phyloP scores from a whole-genome alignment of 768 basidiomycete genomes.

The Hericium coralloides region DNA sequence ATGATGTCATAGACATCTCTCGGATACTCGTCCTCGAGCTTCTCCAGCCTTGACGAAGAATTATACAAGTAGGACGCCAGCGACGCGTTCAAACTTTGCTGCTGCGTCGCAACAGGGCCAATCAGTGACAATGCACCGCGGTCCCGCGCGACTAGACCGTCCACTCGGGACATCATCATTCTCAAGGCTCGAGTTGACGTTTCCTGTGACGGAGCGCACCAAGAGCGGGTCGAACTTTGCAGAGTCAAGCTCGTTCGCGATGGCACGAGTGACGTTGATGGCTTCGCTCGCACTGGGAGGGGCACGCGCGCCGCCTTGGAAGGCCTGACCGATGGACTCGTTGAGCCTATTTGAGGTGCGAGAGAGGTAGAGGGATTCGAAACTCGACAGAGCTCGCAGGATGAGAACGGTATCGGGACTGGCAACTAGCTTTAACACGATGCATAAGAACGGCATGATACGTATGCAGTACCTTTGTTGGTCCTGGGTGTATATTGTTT shows the following conservation, averaged over 20 bases:
- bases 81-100: slow-evolving; percentile 71
- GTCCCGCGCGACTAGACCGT: slow-evolving; percentile 66
- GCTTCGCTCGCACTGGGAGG: slow-evolving; percentile 76
- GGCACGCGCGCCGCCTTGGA: slow-evolving; percentile 58
- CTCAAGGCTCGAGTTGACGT: slow-evolving; percentile 61
- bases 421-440: neutral
- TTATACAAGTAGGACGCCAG: slow-evolving; percentile 76
- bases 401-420: slow-evolving; percentile 91
- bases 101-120: slow-evolving; percentile 70
- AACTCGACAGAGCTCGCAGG: slow-evolving; percentile 71
- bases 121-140: slow-evolving; percentile 67
- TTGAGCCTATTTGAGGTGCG: slow-evolving; percentile 78
- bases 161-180: slow-evolving; percentile 51
- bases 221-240: slow-evolving; percentile 90
- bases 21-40: slow-evolving; percentile 58
- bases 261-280: slow-evolving; percentile 59
- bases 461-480: slow-evolving; percentile 63
- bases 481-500: slow-evolving; percentile 78
- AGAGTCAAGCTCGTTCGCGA: slow-evolving; percentile 89
- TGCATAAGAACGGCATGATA: neutral
- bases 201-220: slow-evolving; percentile 70
- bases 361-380: slow-evolving; percentile 85
- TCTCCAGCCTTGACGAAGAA: slow-evolving; percentile 58
- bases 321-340: slow-evolving; percentile 71
- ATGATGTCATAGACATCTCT: slow-evolving; percentile 48